phyloP scores from a whole-genome alignment of 1,284 basidiomycete genomes.

The Ganoderma leucocontextum region DNA sequence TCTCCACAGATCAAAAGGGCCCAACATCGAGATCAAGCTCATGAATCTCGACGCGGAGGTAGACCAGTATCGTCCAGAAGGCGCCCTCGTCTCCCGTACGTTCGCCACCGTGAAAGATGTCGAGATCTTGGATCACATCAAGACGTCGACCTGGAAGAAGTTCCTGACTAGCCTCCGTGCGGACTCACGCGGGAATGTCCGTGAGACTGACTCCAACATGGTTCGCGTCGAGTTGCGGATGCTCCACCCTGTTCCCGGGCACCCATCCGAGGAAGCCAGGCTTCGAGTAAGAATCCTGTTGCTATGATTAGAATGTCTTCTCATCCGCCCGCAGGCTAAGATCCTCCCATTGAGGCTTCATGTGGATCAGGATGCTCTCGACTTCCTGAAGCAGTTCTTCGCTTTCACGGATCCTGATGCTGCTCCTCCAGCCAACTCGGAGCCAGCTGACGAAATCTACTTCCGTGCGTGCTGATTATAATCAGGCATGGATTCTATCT shows the following conservation, averaged over 20 bases:
- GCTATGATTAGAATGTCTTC: slow-evolving; percentile 5
- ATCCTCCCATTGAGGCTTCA: slow-evolving; percentile 90
- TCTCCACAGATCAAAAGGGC: slow-evolving; percentile 79
- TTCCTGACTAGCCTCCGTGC: slow-evolving; percentile 89
- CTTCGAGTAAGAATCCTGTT: slow-evolving; percentile 67
- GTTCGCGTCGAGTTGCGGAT: slow-evolving; percentile 84
- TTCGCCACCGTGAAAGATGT: slow-evolving; percentile 74
- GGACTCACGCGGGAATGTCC: slow-evolving; percentile 84
- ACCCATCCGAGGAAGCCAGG: slow-evolving; percentile 80
- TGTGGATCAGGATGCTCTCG: slow-evolving; percentile 98
- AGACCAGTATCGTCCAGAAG: slow-evolving; percentile 67
- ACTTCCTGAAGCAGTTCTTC: slow-evolving; percentile 97
- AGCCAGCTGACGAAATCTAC: slow-evolving; percentile 65
- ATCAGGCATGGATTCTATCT: neutral
- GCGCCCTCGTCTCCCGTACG: slow-evolving; percentile 68
- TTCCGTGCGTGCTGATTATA: slow-evolving; percentile 64
- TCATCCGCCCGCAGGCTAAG: slow-evolving; percentile 67
- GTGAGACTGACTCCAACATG: slow-evolving; percentile 94
- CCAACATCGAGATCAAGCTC: slow-evolving; percentile 89
- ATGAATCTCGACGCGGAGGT: slow-evolving; percentile 71
- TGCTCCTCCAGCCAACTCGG: slow-evolving; percentile 42
- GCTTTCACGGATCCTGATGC: slow-evolving; percentile 79
- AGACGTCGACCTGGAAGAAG: slow-evolving; percentile 98
- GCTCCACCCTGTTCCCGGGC: slow-evolving; percentile 73
- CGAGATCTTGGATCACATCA: slow-evolving; percentile 97